Evolutionary conservation across 257 asterid species (phyloP).

Genomic region (Pogostemon cablin): DNA sequence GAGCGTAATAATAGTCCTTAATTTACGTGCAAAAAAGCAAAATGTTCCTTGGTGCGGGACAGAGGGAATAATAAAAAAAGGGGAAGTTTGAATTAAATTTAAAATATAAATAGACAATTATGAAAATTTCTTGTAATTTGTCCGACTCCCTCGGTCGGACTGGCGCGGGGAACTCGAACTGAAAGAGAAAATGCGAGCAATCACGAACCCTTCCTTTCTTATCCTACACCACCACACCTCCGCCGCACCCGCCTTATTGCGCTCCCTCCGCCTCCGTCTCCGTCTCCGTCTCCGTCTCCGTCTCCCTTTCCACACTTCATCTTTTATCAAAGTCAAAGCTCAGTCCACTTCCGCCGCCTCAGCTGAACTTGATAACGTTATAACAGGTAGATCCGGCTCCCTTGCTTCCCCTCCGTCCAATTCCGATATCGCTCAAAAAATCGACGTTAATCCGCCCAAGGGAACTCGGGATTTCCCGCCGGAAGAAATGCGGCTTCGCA

Average conservation of each 20-base stretch:
- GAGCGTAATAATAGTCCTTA: no score
- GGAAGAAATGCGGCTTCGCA: slow-evolving; percentile 96
- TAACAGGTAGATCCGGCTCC: slow-evolving; percentile 65
- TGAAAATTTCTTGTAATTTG: not conserved
- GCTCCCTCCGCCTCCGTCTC: slow-evolving; percentile 44
- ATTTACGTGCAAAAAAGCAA: no score
- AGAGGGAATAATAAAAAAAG: no score
- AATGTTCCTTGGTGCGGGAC: no score
- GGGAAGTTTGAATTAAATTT: no score
- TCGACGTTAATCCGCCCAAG: slow-evolving; percentile 95
- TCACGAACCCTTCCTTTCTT: slow-evolving; percentile 55
- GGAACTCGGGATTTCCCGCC: slow-evolving; percentile 98
- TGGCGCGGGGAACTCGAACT: not conserved
- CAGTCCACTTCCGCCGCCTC: slow-evolving; percentile 43
- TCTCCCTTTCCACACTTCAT: slow-evolving; percentile 35
- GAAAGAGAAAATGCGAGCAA: slow-evolving; percentile 48
- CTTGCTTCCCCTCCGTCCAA: slow-evolving; percentile 59
- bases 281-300: no score
- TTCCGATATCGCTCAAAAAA: slow-evolving; percentile 49
- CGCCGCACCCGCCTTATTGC: slow-evolving; percentile 42
- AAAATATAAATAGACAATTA: no score
- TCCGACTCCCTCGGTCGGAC: not conserved
- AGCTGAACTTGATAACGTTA: slow-evolving; percentile 49
- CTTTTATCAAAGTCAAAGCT: slow-evolving; percentile 36
- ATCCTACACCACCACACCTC: slow-evolving; percentile 53